Percentiles rank a stretch among this genome's conserved stretches.
Conservation (phyloP, 2,329 filamentous ascomycete species). For the Tothia fuscella region DNA sequence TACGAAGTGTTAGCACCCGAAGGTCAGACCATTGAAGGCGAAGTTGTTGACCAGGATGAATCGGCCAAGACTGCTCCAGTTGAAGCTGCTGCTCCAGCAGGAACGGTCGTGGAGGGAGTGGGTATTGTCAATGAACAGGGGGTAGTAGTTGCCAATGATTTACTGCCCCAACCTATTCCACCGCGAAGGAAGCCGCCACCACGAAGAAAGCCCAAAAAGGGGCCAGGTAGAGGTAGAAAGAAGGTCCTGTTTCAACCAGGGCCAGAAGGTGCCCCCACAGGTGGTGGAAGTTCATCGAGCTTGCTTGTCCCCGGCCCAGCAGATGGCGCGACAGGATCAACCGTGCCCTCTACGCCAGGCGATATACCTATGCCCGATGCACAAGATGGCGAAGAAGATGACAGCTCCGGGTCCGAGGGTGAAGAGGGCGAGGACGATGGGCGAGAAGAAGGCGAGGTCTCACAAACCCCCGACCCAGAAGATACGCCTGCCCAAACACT, state of each 20-base stretch:
- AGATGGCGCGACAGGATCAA: slow-evolving; percentile 21
- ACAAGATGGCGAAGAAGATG: slow-evolving; percentile 35
- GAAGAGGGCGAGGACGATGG: slow-evolving; percentile 33
- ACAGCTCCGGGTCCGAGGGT: slow-evolving; percentile 36
- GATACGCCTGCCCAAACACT: slow-evolving; percentile 16
- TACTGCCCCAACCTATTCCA: slow-evolving; percentile 34
- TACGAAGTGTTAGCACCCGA: slow-evolving; percentile 74
- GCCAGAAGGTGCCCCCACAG: slow-evolving; percentile 25
- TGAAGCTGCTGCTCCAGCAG: slow-evolving; percentile 41
- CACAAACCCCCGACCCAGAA: slow-evolving; percentile 31
- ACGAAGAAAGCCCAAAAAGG: slow-evolving; percentile 65
- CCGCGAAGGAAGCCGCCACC: slow-evolving; percentile 56
- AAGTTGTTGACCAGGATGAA: slow-evolving; percentile 52
- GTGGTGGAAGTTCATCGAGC: slow-evolving; percentile 25
- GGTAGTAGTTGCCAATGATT: slow-evolving; percentile 41
- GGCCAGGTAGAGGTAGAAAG: slow-evolving; percentile 69
- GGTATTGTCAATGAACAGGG: slow-evolving; percentile 50
- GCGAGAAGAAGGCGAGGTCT: slow-evolving; percentile 32
- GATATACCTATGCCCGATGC: slow-evolving; percentile 33
- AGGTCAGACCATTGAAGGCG: slow-evolving; percentile 68
- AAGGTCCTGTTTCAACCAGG: slow-evolving; percentile 50
- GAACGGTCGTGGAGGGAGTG: slow-evolving; percentile 47
- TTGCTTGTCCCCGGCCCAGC: slow-evolving; percentile 16
- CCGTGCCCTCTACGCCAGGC: slow-evolving; percentile 25
- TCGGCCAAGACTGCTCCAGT: slow-evolving; percentile 15